These are phyloP conservation scores for Zea mays DNA, from an alignment of 176 grass and related monocot genomes.

Conservation along the genomic window DNA sequence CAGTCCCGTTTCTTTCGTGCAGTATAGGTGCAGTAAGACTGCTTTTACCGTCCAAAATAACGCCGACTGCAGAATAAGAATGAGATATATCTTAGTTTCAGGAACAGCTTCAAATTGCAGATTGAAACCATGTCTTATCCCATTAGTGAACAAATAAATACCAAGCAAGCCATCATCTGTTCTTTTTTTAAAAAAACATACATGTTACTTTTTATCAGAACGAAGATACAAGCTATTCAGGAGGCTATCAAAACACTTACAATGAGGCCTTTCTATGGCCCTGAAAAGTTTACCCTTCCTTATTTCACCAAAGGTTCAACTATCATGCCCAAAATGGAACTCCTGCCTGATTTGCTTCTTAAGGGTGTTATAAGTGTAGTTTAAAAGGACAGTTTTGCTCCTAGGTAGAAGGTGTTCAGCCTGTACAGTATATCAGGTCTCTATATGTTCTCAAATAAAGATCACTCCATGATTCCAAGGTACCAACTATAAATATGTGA, in stretches of 20 bases:
- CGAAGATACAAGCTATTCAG: background rate
- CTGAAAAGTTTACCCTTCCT: background rate
- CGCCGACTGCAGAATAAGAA: conserved; percentile 45
- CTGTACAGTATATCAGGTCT: background rate
- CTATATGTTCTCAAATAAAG: background rate
- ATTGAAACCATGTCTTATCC: conserved; percentile 6
- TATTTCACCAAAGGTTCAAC: background rate
- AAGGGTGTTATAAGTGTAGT: background rate
- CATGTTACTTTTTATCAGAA: conserved; percentile 16
- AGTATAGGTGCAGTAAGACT: conserved; percentile 18
- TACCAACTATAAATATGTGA: background rate
- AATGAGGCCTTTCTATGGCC: background rate
- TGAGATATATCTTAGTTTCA: conserved; percentile 10
- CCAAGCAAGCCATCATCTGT: background rate
- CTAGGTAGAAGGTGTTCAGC: background rate
- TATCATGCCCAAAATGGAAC: background rate
- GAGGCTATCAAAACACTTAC: background rate
- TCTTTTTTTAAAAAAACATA: background rate
- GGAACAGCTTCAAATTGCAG: background rate
- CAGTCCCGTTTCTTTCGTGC: conserved; percentile 46
- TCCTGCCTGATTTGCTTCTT: background rate
- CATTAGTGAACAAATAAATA: background rate
- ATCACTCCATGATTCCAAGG: background rate
- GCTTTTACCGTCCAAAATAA: conserved; percentile 53
- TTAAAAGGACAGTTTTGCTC: background rate